Conservation (phyloP, 179 eudicot species). For the Patellifolia procumbens region DNA sequence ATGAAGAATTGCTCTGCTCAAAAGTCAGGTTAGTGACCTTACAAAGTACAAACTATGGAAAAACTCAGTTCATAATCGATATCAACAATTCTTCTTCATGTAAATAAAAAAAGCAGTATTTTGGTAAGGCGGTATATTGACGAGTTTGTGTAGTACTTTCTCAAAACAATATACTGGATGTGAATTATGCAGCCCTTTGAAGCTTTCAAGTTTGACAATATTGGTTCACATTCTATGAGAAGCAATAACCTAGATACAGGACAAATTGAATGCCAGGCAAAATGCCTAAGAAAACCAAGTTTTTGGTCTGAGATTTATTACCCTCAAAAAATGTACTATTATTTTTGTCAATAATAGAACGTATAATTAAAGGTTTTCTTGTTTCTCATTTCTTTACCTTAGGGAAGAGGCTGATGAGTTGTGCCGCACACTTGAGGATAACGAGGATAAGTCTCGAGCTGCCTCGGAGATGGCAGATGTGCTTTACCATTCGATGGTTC, state of each 20-base stretch:
- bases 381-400: not conserved
- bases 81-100: too few species aligned
- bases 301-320: not conserved
- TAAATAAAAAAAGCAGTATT: too few species aligned
- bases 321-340: not conserved
- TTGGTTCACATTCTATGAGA: not conserved
- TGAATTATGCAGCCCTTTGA: too few species aligned
- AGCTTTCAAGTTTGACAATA: too few species aligned
- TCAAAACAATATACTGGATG: too few species aligned
- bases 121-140: too few species aligned
- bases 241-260: not conserved
- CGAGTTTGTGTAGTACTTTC: too few species aligned
- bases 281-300: not conserved
- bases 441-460: conserved; percentile 68
- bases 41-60: not conserved
- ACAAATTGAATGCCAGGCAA: not conserved
- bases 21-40: conserved; percentile 66
- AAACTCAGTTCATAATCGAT: too few species aligned
- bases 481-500: conserved; percentile 86
- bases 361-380: not conserved
- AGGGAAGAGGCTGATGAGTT: conserved; percentile 97
- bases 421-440: conserved; percentile 81
- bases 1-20: conserved; percentile 68
- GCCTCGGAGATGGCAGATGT: conserved; percentile 97
- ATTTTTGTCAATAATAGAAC: not conserved